Evolutionary conservation across 208 protist species (phyloP).

Genomic region (Giardia duodenalis): DNA sequence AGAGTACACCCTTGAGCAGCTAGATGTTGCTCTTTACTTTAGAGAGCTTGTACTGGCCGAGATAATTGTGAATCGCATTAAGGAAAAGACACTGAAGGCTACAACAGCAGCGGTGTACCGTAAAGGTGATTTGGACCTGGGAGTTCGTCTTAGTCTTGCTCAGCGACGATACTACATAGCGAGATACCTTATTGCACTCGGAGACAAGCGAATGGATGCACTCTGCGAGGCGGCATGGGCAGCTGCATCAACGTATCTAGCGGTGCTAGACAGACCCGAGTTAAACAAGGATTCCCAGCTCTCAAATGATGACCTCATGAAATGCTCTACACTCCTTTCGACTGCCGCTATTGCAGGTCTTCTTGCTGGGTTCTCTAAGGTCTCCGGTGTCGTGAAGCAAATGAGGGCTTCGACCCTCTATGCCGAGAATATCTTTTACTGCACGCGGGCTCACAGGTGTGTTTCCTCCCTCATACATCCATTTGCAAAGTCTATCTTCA

Average conservation of each 20-base stretch:
- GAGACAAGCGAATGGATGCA: background rate
- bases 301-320: background rate
- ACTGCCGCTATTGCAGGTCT: background rate
- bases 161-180: background rate
- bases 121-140: background rate
- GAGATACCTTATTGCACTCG: background rate
- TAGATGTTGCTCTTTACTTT: background rate
- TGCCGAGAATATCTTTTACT: background rate
- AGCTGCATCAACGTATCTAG: background rate
- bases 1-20: background rate
- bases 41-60: background rate
- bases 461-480: background rate
- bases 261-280: background rate
- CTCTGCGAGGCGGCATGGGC: background rate
- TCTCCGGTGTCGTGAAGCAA: background rate
- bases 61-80: background rate
- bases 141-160: background rate
- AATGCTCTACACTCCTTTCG: background rate
- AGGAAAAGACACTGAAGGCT: background rate
- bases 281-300: background rate
- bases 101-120: background rate
- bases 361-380: background rate
- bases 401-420: background rate
- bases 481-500: background rate
- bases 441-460: background rate